Percentiles rank a stretch among this genome's conserved stretches.
Evolutionary conservation across 2,329 filamentous ascomycete species (phyloP).

Genomic region (Magnaporthiopsis incrustans): DNA sequence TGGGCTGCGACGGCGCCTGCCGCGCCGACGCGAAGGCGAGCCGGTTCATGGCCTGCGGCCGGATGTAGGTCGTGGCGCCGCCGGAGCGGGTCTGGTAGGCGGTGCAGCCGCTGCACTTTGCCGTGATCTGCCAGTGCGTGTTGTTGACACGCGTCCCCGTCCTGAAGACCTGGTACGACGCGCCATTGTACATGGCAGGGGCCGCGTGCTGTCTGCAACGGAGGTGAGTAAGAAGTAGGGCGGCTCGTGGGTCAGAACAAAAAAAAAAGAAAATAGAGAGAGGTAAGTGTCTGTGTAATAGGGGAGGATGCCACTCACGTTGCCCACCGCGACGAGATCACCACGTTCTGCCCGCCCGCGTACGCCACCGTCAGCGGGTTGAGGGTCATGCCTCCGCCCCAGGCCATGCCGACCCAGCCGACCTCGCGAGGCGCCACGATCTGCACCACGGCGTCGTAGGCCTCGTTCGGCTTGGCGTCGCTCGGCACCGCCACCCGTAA

Average conservation of each 20-base stretch:
- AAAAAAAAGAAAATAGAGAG: no score
- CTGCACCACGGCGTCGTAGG: conserved; percentile 28
- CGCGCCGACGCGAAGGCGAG: conserved; percentile 32
- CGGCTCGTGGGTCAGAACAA: neutral
- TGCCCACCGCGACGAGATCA: conserved; percentile 28
- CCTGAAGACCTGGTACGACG: conserved; percentile 24
- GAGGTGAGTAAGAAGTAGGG: neutral
- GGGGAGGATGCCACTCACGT: neutral
- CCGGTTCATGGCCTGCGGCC: conserved; percentile 26
- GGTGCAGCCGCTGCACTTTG: conserved; percentile 33
- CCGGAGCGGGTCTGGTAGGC: conserved; percentile 30
- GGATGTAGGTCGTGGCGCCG: conserved; percentile 24
- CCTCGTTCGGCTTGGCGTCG: conserved; percentile 18
- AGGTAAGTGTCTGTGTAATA: no score
- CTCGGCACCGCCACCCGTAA: conserved; percentile 28
- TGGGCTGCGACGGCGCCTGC: conserved; percentile 27
- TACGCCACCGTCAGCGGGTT: conserved; percentile 37
- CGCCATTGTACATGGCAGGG: conserved; percentile 15
- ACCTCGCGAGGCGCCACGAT: conserved; percentile 33
- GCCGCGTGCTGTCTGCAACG: neutral
- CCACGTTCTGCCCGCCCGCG: conserved; percentile 32
- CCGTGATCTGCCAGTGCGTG: conserved; percentile 32
- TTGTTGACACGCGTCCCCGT: conserved; percentile 30
- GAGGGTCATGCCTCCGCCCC: conserved; percentile 41
- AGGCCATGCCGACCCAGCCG: conserved; percentile 40